Conservation (phyloP, 805 yeast species). For the Yamadazyma sp. region DNA sequence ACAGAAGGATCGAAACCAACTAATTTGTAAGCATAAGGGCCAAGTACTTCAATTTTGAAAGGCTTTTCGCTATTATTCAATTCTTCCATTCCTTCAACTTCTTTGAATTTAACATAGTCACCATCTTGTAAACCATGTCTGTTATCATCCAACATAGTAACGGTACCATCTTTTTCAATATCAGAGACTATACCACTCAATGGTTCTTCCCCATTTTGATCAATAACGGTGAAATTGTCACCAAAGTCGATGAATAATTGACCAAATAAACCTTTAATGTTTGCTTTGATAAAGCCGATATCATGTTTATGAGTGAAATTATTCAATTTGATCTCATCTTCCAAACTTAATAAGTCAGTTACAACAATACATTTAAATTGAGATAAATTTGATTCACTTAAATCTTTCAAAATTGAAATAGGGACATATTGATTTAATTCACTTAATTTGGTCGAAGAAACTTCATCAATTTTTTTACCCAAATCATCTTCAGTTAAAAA, state of each 20-base stretch:
- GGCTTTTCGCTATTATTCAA: constrained; percentile 68
- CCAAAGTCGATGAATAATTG: constrained; percentile 90
- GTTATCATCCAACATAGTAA: constrained; percentile 87
- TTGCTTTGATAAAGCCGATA: constrained; percentile 79
- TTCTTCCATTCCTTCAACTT: constrained; percentile 74
- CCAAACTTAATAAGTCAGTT: constrained; percentile 63
- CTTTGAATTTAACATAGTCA: constrained; percentile 79
- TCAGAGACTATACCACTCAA: constrained; percentile 82
- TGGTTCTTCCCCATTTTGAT: constrained; percentile 92
- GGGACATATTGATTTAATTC: constrained; percentile 93
- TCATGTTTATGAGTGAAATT: constrained; percentile 66
- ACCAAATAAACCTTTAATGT: constrained; percentile 85
- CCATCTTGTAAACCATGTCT: constrained; percentile 96
- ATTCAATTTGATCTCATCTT: constrained; percentile 74
- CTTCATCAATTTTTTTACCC: constrained; percentile 74
- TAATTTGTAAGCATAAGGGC: constrained; percentile 91
- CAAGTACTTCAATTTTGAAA: constrained; percentile 76
- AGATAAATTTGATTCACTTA: constrained; percentile 52
- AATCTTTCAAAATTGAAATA: constrained; percentile 56
- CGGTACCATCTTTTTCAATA: constrained; percentile 83
- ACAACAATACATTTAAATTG: constrained; percentile 79
- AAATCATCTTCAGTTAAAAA: constrained; percentile 69
- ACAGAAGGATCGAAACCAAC: constrained; percentile 36
- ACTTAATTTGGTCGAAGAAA: constrained; percentile 62
- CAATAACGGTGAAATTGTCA: constrained; percentile 70